These are phyloP conservation scores for Fusarium staphyleae DNA, from an alignment of 2,329 filamentous ascomycete genomes.

Conservation along the genomic window DNA sequence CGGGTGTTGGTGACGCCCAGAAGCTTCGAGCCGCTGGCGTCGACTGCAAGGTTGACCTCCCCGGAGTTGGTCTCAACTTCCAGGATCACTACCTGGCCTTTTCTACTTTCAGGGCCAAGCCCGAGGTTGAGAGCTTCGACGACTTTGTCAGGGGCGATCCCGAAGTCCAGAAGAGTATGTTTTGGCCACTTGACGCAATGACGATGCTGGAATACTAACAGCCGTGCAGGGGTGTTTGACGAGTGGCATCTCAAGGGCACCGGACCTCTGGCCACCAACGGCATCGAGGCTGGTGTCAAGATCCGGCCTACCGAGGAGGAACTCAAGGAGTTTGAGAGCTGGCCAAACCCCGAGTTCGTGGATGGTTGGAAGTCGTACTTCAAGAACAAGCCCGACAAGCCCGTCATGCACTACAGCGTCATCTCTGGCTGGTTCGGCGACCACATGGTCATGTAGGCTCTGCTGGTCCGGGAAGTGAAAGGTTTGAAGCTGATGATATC, in stretches of 20 bases:
- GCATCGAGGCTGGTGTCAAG: slow-evolving; percentile 82
- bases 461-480: rapidly evolving
- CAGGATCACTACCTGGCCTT: slow-evolving; percentile 80
- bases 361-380: slow-evolving; percentile 83
- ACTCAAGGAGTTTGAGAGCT: slow-evolving; percentile 70
- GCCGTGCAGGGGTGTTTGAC: slow-evolving; percentile 64
- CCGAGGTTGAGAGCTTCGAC: slow-evolving; percentile 78
- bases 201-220: neutral
- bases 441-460: slow-evolving; percentile 62
- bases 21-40: slow-evolving; percentile 74
- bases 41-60: slow-evolving; percentile 73
- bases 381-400: slow-evolving; percentile 84
- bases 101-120: slow-evolving; percentile 74
- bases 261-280: slow-evolving; percentile 78
- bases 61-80: slow-evolving; percentile 78
- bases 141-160: slow-evolving; percentile 80
- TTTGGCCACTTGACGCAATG: neutral
- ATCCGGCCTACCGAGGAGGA: slow-evolving; percentile 74
- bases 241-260: slow-evolving; percentile 84
- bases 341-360: slow-evolving; percentile 78
- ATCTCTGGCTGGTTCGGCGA: slow-evolving; percentile 72
- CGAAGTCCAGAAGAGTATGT: slow-evolving; percentile 69
- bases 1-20: slow-evolving; percentile 74
- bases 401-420: slow-evolving; percentile 84
- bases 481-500: slow-evolving; percentile 38